phyloP scores from a whole-genome alignment of 1,139 yeast genomes.

The Ogataea hybrid region DNA sequence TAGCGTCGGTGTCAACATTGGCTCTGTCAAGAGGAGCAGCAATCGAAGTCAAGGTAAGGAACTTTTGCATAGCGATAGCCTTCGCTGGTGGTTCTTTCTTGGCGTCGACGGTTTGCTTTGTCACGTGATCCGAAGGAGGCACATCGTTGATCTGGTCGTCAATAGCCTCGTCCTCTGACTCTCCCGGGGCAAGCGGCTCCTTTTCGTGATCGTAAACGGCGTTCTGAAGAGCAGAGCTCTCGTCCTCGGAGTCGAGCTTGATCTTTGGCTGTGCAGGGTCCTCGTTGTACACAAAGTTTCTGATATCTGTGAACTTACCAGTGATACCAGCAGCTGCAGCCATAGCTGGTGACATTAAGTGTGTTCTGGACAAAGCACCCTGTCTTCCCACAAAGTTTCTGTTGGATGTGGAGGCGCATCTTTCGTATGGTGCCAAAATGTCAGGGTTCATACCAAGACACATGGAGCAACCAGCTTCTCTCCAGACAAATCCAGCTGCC shows the following conservation, averaged over 20 bases:
- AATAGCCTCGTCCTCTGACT: constrained; percentile 34
- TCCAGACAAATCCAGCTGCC: constrained; percentile 96
- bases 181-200: constrained; percentile 40
- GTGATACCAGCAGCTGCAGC: constrained; percentile 97
- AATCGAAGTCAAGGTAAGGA: constrained; percentile 72
- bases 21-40: constrained; percentile 95
- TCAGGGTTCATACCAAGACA: constrained; percentile 99
- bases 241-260: constrained; percentile 46
- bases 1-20: constrained; percentile 96
- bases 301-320: constrained; percentile 88
- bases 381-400: constrained; percentile 99
- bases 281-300: constrained; percentile 64
- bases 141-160: constrained; percentile 58
- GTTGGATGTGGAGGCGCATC: constrained; percentile 98
- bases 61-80: constrained; percentile 68
- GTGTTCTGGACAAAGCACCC: constrained; percentile 96
- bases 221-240: constrained; percentile 58
- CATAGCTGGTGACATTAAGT: constrained; percentile 98
- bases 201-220: constrained; percentile 72
- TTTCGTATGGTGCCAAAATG: constrained; percentile 87
- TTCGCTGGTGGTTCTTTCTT: constrained; percentile 28
- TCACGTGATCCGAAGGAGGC: constrained; percentile 44
- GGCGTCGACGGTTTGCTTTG: constrained; percentile 37
- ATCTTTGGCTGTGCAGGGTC: constrained; percentile 62
- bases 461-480: constrained; percentile 99